These are phyloP conservation scores for Gypsophila paniculata DNA, from an alignment of 179 eudicot species.

Conservation along the genomic window DNA sequence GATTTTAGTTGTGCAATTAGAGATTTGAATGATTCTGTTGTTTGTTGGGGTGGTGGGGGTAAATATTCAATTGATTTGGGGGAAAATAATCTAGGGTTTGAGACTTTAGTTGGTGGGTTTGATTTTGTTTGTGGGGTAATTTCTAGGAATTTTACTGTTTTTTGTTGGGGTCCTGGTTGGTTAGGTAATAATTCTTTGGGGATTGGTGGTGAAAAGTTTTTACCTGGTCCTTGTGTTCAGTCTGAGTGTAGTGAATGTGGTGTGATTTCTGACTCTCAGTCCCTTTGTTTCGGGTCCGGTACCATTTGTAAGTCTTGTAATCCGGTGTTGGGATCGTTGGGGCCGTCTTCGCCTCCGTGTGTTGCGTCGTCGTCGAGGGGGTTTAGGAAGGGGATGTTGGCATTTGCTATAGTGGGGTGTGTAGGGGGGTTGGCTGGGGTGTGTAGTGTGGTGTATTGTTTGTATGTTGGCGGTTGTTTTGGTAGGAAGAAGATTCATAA, in stretches of 20 bases:
- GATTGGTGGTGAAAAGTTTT: constrained; percentile 23
- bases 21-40: constrained; percentile 46
- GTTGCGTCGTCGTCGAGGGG: constrained; percentile 35
- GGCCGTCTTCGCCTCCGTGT: constrained; percentile 23
- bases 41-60: constrained; percentile 69
- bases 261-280: constrained; percentile 53
- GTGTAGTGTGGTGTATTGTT: constrained; percentile 52
- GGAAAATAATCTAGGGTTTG: constrained; percentile 43
- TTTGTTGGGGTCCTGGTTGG: constrained; percentile 99
- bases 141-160: constrained; percentile 46
- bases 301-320: constrained; percentile 50
- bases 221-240: constrained; percentile 80
- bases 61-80: constrained; percentile 33
- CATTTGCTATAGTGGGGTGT: constrained; percentile 74
- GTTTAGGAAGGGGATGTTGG: constrained; percentile 53
- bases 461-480: constrained; percentile 66
- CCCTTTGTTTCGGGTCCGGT: constrained; percentile 61
- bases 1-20: constrained; percentile 64
- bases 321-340: background rate
- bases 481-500: constrained; percentile 89
- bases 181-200: constrained; percentile 18
- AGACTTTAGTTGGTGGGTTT: constrained; percentile 54
- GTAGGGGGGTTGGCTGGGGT: constrained; percentile 64
- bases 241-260: constrained; percentile 56
- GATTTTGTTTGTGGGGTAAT: constrained; percentile 65